phyloP scores from a whole-genome alignment of 2,329 filamentous ascomycete species.

The Sclerotinia minor region DNA sequence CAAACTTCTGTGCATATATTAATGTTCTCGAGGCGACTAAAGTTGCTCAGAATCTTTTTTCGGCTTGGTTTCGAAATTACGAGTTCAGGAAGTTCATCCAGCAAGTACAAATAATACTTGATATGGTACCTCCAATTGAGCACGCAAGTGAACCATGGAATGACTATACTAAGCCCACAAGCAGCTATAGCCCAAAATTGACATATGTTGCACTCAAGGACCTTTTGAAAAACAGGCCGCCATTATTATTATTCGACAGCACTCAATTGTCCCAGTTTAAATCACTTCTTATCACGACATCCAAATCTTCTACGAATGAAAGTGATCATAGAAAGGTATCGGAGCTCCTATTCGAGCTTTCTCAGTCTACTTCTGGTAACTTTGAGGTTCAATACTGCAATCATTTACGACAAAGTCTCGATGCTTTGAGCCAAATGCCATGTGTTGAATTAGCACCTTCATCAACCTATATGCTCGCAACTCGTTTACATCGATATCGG shows the following conservation, averaged over 20 bases:
- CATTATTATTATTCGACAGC: background rate
- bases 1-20: conserved; percentile 16
- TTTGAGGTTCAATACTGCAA: conserved; percentile 28
- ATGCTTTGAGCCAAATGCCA: conserved; percentile 26
- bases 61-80: conserved; percentile 26
- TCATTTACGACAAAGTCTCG: conserved; percentile 27
- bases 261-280: background rate
- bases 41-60: conserved; percentile 9
- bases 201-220: conserved; percentile 21
- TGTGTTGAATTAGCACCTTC: background rate
- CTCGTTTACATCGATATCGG: background rate
- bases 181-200: conserved; percentile 1
- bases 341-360: conserved; percentile 27
- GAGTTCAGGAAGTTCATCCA: conserved; percentile 21
- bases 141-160: background rate
- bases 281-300: background rate
- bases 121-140: background rate
- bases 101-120: conserved; percentile 19
- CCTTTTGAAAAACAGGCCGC: conserved; percentile 20
- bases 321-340: conserved; percentile 14
- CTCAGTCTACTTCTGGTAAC: conserved; percentile 18
- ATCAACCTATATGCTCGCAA: background rate
- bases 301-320: too few relatives aligned
- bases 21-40: background rate
- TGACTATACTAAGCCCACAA: background rate